Percentiles rank a stretch among this genome's conserved stretches.
Evolutionary conservation across 2,329 filamentous ascomycete genomes (phyloP).

Genomic region (Sclerotinia sclerotiorum): DNA sequence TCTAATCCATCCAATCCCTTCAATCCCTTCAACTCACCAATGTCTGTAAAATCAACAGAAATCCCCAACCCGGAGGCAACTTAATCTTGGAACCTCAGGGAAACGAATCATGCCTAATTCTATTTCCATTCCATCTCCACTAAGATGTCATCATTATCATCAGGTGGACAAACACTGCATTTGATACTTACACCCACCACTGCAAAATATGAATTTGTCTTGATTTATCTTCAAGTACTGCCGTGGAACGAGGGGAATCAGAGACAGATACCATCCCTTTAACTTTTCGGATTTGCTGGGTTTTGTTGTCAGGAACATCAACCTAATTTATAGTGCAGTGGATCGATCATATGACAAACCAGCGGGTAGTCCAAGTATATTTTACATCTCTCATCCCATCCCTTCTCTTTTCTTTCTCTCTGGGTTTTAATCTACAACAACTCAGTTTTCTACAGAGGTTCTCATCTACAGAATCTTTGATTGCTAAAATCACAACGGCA

Average conservation of each 20-base stretch:
- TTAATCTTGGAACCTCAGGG: background rate
- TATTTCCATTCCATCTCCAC: background rate
- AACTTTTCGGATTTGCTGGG: background rate
- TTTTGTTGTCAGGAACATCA: slow-evolving; percentile 9
- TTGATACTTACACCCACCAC: slow-evolving; percentile 2
- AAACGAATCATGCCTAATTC: background rate
- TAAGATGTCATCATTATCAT: background rate
- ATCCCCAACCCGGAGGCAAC: background rate
- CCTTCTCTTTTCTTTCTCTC: background rate
- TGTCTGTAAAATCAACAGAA: background rate
- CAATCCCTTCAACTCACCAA: background rate
- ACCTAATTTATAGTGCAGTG: background rate
- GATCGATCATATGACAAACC: slow-evolving; percentile 18
- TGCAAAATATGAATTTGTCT: background rate
- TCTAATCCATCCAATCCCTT: slow-evolving; percentile 10
- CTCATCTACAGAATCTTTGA: slow-evolving; percentile 13
- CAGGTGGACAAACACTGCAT: slow-evolving; percentile 10
- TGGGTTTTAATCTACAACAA: background rate
- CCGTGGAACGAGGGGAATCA: background rate
- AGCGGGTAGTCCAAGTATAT: slow-evolving; percentile 15
- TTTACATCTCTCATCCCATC: slow-evolving; percentile 10
- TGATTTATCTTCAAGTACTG: background rate
- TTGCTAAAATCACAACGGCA: slow-evolving; percentile 20
- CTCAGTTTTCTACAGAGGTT: slow-evolving; percentile 4
- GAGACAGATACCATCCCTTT: slow-evolving; percentile 7